These are phyloP conservation scores for Starmerella asiatica DNA, from an alignment of 805 yeast genomes.

Conservation along the genomic window DNA sequence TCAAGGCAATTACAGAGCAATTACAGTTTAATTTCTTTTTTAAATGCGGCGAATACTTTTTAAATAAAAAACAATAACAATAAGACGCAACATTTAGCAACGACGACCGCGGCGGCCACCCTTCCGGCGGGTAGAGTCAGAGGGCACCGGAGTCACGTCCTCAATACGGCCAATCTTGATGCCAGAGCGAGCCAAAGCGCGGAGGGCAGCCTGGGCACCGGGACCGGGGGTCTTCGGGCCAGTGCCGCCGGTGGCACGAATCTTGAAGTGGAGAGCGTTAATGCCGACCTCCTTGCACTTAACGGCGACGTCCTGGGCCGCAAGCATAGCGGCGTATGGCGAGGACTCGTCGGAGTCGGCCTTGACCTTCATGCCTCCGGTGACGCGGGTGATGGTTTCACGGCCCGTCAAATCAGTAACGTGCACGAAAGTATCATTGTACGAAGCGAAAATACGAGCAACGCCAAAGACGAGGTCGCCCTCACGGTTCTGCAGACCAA, in stretches of 20 bases:
- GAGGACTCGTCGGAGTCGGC: constrained; percentile 99
- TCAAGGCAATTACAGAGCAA: neutral
- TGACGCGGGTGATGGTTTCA: constrained; percentile 99
- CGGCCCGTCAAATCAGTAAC: constrained; percentile 98
- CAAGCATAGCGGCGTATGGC: constrained; percentile 99
- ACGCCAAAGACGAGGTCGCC: constrained; percentile 99
- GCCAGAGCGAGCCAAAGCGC: constrained; percentile 99
- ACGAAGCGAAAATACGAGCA: constrained; percentile 99
- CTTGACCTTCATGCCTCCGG: constrained; percentile 99
- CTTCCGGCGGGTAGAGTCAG: constrained; percentile 99
- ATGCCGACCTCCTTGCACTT: constrained; percentile 99
- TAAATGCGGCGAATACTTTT: constrained; percentile 13
- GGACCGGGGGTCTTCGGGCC: constrained; percentile 99
- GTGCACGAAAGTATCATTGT: constrained; percentile 99
- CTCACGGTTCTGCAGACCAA: constrained; percentile 86
- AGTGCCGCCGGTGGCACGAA: constrained; percentile 99
- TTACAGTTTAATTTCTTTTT: neutral
- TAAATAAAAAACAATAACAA: constrained; percentile 15
- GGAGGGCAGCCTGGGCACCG: constrained; percentile 98
- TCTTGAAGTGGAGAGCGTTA: constrained; percentile 97
- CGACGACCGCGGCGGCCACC: constrained; percentile 99
- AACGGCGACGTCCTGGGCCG: constrained; percentile 97
- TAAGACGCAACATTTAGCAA: constrained; percentile 37
- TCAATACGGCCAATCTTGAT: constrained; percentile 99
- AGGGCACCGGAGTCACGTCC: constrained; percentile 99